These are phyloP conservation scores for Plantago major DNA, from an alignment of 257 asterid genomes.

Conservation along the genomic window DNA sequence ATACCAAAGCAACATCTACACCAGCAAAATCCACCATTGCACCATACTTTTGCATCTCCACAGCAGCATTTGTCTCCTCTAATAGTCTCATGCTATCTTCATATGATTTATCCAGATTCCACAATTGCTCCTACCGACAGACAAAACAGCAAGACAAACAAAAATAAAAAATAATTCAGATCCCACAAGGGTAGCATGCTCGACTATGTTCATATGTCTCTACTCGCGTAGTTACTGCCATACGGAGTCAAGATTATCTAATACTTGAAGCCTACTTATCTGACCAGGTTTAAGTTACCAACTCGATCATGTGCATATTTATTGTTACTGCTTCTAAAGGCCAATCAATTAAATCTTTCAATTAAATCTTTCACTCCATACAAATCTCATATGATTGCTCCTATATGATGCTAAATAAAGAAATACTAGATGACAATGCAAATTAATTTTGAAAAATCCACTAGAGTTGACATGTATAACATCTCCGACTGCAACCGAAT, in stretches of 20 bases:
- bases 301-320: too few relatives aligned
- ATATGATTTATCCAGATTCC: slow-evolving; percentile 54
- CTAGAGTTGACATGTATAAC: too few relatives aligned
- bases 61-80: slow-evolving; percentile 82
- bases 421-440: too few relatives aligned
- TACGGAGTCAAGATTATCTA: not conserved
- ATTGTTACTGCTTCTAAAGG: too few relatives aligned
- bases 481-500: too few relatives aligned
- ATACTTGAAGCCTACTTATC: not conserved
- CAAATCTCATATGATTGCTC: too few relatives aligned
- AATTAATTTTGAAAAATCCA: too few relatives aligned
- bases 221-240: not conserved
- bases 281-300: too few relatives aligned
- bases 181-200: not conserved
- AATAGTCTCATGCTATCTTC: slow-evolving; percentile 59
- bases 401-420: too few relatives aligned
- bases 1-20: slow-evolving; percentile 60
- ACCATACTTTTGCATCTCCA: slow-evolving; percentile 83
- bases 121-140: slow-evolving; percentile 52
- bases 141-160: slow-evolving; percentile 7
- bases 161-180: not conserved
- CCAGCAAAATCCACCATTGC: slow-evolving; percentile 76
- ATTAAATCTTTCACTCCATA: too few relatives aligned
- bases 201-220: not conserved
- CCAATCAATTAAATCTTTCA: too few relatives aligned